A percentile compares a stretch with the other conserved stretches of the same genome.
phyloP scores from a whole-genome alignment of 2,329 filamentous ascomycete genomes.

The Neonectria punicea region DNA sequence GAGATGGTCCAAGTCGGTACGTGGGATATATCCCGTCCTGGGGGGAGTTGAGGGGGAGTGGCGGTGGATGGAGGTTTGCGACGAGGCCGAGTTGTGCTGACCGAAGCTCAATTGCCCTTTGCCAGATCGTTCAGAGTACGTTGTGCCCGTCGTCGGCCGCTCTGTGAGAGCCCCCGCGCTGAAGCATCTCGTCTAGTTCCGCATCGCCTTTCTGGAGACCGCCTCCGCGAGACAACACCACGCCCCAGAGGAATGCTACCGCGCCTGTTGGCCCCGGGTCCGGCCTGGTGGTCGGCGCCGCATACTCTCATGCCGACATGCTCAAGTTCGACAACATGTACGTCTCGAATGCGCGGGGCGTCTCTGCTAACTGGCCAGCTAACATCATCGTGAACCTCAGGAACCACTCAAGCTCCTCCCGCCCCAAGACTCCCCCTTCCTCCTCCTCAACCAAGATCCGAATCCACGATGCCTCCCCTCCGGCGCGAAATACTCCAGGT shows the following conservation, averaged over 20 bases:
- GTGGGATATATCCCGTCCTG: conserved; percentile 12
- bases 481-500: conserved; percentile 62
- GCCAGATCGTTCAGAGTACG: conserved; percentile 72
- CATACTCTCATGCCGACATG: conserved; percentile 96
- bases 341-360: conserved; percentile 39
- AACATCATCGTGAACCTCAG: conserved; percentile 51
- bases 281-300: conserved; percentile 86
- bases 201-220: conserved; percentile 89
- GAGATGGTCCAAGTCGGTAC: conserved; percentile 99
- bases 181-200: conserved; percentile 65
- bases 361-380: conserved; percentile 2
- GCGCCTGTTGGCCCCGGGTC: conserved; percentile 63
- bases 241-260: conserved; percentile 60
- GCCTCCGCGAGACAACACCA: conserved; percentile 62
- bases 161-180: conserved; percentile 34
- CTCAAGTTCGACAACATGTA: conserved; percentile 87
- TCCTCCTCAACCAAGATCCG: conserved; percentile 62
- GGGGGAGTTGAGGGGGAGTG: conserved; percentile 15
- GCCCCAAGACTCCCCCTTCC: conserved; percentile 81
- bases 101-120: conserved; percentile 34
- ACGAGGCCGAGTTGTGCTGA: conserved; percentile 38
- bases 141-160: conserved; percentile 37
- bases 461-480: conserved; percentile 65
- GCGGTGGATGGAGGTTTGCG: conserved; percentile 24
- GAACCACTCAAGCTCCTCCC: conserved; percentile 65